Percentiles rank a stretch among this genome's conserved stretches.
Evolutionary conservation across 176 grass and related monocot species (phyloP).

Genomic region (Oryza glaberrima): DNA sequence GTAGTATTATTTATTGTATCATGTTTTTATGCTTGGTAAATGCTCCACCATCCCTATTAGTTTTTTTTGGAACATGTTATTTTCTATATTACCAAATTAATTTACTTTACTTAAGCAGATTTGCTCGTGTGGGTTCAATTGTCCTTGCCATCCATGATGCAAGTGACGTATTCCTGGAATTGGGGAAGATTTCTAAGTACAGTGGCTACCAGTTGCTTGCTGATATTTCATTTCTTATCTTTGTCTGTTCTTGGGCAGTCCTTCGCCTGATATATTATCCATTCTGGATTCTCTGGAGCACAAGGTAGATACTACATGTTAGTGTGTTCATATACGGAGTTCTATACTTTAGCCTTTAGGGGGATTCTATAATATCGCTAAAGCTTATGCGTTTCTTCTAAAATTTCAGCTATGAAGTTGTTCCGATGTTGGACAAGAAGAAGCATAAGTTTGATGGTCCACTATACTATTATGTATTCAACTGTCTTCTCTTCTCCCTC

Average conservation of each 20-base stretch:
- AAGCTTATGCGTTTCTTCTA: slow-evolving; percentile 31
- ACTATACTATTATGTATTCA: slow-evolving; percentile 91
- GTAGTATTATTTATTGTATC: background rate
- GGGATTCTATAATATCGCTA: slow-evolving; percentile 23
- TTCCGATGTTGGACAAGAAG: slow-evolving; percentile 72
- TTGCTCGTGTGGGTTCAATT: slow-evolving; percentile 84
- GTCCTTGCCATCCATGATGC: slow-evolving; percentile 85
- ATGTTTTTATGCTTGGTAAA: slow-evolving; percentile 21
- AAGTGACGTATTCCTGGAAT: slow-evolving; percentile 77
- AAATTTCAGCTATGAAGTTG: slow-evolving; percentile 71
- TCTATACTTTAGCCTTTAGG: slow-evolving; percentile 16
- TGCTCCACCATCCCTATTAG: slow-evolving; percentile 13
- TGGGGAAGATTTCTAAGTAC: slow-evolving; percentile 83
- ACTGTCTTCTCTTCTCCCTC: slow-evolving; percentile 74
- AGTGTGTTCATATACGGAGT: background rate
- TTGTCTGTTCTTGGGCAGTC: slow-evolving; percentile 63
- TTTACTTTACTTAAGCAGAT: slow-evolving; percentile 60
- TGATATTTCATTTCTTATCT: slow-evolving; percentile 68
- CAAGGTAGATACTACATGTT: slow-evolving; percentile 60
- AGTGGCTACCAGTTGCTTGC: slow-evolving; percentile 55
- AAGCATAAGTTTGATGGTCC: slow-evolving; percentile 82
- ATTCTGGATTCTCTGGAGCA: slow-evolving; percentile 88
- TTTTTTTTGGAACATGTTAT: slow-evolving; percentile 21
- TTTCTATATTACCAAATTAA: slow-evolving; percentile 38
- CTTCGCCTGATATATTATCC: slow-evolving; percentile 78